phyloP scores from a whole-genome alignment of 331 rosid genomes.

The Arachis monticola region DNA sequence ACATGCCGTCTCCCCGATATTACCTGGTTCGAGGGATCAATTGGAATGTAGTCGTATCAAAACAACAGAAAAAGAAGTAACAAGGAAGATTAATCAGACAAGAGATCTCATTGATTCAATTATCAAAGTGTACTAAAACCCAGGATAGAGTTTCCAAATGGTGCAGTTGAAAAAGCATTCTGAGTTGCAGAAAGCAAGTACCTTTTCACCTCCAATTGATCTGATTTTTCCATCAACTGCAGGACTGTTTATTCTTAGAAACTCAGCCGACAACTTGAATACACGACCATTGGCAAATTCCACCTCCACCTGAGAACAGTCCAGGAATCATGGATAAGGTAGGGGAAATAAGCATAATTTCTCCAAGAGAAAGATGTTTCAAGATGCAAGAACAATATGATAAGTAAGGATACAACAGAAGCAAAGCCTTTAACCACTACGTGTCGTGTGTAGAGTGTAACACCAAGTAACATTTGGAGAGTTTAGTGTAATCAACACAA shows the following conservation, averaged over 20 bases:
- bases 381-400: not conserved
- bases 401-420: not conserved
- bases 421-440: not conserved
- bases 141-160: not conserved
- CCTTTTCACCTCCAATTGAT: constrained; percentile 89
- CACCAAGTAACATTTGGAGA: not conserved
- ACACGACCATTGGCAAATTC: constrained; percentile 65
- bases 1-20: constrained; percentile 83
- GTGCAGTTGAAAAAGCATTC: constrained; percentile 9
- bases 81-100: not conserved
- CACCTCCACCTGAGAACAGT: constrained; percentile 65
- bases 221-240: constrained; percentile 85
- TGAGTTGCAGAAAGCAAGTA: constrained; percentile 34
- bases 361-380: not conserved
- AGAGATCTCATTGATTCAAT: not conserved
- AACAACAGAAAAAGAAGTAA: not conserved
- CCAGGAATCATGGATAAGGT: not conserved
- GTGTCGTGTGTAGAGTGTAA: not conserved
- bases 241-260: constrained; percentile 80
- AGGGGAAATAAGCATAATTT: not conserved
- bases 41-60: constrained; percentile 9
- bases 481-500: not conserved
- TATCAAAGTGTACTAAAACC: not conserved
- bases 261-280: constrained; percentile 81
- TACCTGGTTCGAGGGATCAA: constrained; percentile 52